Evolutionary conservation across 208 protist genomes (phyloP).

Genomic region (Acanthamoeba royreba): DNA sequence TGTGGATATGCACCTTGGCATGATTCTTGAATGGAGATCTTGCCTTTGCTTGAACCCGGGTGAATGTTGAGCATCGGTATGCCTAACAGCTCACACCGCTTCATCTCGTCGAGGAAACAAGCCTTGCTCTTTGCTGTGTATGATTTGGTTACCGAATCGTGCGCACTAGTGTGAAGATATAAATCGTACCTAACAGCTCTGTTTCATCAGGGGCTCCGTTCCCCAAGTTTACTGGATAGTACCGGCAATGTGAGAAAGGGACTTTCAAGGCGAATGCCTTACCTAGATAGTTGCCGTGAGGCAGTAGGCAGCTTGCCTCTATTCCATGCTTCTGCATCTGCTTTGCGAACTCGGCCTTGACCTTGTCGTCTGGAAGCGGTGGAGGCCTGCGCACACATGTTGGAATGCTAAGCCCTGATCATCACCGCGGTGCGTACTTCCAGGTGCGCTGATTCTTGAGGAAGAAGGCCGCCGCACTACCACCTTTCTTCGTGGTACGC

Average conservation of each 20-base stretch:
- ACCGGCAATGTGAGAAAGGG: too few species aligned
- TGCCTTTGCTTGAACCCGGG: slow-evolving; percentile 58
- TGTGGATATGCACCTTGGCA: neutral
- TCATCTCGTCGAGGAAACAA: slow-evolving; percentile 56
- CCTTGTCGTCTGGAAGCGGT: neutral
- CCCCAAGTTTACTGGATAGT: neutral
- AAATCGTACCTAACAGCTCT: neutral
- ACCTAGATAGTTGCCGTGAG: slow-evolving; percentile 63
- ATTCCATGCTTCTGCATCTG: neutral
- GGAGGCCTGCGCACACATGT: neutral
- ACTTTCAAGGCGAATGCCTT: slow-evolving; percentile 38
- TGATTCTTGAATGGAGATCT: neutral
- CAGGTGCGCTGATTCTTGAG: slow-evolving; percentile 35
- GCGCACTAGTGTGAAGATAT: too few species aligned
- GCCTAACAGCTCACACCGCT: slow-evolving; percentile 55
- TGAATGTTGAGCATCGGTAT: slow-evolving; percentile 61
- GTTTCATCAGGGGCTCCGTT: neutral
- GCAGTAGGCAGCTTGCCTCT: slow-evolving; percentile 26
- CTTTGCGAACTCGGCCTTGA: slow-evolving; percentile 36
- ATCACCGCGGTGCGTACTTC: neutral
- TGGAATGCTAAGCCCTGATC: neutral
- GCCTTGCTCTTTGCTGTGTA: slow-evolving; percentile 52
- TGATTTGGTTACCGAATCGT: too few species aligned
- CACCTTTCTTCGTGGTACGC: neutral
- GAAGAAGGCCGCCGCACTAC: slow-evolving; percentile 14